Evolutionary conservation across 768 basidiomycete genomes (phyloP).

Genomic region (Lactarius tabidus): DNA sequence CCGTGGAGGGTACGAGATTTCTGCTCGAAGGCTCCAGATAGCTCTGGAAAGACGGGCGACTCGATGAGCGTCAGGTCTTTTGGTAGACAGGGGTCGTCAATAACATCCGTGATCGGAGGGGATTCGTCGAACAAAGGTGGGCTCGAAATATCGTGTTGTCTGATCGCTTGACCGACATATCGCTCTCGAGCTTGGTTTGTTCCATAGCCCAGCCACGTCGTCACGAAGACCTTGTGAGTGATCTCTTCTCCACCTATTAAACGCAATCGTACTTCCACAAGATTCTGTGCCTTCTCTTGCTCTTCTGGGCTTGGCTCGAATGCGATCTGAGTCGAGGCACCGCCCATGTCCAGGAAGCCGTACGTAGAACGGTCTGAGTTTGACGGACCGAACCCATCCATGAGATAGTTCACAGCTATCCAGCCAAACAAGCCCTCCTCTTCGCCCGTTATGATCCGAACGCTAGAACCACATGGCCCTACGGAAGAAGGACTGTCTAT

Average conservation of each 20-base stretch:
- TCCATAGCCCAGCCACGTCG: constrained; percentile 98
- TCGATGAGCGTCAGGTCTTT: constrained; percentile 63
- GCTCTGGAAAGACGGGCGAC: constrained; percentile 42
- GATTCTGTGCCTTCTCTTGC: constrained; percentile 51
- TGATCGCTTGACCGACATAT: constrained; percentile 70
- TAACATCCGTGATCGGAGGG: constrained; percentile 32
- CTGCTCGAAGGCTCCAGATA: constrained; percentile 41
- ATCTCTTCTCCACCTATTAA: constrained; percentile 84
- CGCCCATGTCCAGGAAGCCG: constrained; percentile 99
- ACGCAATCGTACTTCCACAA: constrained; percentile 78
- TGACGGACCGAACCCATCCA: constrained; percentile 81
- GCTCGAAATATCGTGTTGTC: constrained; percentile 47
- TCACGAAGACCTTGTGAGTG: constrained; percentile 90
- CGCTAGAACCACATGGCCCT: constrained; percentile 88
- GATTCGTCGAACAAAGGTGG: constrained; percentile 27
- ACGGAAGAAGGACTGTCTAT: constrained; percentile 59
- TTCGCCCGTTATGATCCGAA: constrained; percentile 94
- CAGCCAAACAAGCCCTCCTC: constrained; percentile 98
- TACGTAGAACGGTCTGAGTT: constrained; percentile 73
- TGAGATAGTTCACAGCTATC: constrained; percentile 98
- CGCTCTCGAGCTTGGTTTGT: constrained; percentile 96
- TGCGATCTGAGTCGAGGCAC: constrained; percentile 97
- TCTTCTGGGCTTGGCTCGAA: constrained; percentile 77
- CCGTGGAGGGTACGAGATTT: constrained; percentile 66
- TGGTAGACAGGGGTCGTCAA: constrained; percentile 91